Base-by-base conservation (phyloP, 768 basidiomycete genomes). In the Hysterangium stoloniferum region DNA sequence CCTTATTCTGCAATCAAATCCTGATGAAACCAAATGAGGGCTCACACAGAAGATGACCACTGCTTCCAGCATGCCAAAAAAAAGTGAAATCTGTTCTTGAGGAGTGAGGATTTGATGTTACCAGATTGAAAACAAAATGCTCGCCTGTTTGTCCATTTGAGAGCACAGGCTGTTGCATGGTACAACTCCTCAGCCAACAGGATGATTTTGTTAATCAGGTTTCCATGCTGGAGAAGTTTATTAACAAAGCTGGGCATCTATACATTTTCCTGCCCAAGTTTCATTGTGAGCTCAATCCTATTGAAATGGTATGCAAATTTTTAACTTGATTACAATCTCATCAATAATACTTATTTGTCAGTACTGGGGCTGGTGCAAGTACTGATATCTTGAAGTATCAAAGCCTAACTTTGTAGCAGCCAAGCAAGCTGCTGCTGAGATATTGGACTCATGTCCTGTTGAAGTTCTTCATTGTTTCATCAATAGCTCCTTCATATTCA, bases 311-410 rank as follows among this genome's bases (percentile, higher is more conserved):
- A 13, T 19, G 15, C 29, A 36, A 36, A 11, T 20, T 33, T 46
- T 20, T 45, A 42, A 24, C 42, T 4, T 43, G 24, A 3, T 57
- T 20, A 12, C 15, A 15, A 4, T 33, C 22, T 24, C 28, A 22
- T 35, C 29, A 32, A 32, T 33, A 38, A 50, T 32, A 19, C 42
- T 36, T 56, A 24, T 33, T 31, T 17, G 19, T n/a, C n/a, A 63
- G 63, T 66, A 69, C 38, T 69, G 66, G 66, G 65, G 66, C 1
- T 69, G 64, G 65, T n/a, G n/a, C n/a, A n/a, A n/a, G n/a, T n/a
- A n/a, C n/a, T n/a, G n/a, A n/a, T n/a, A n/a, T n/a, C n/a, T n/a
- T n/a, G n/a, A n/a, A n/a, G n/a, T n/a, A n/a, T n/a, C n/a, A n/a
- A n/a, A n/a, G n/a, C n/a, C n/a, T n/a, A n/a, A n/a, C n/a, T n/a